A percentile compares a stretch with the other conserved stretches of the same genome.
Evolutionary conservation across 805 yeast species (phyloP).

Genomic region (Trichomonascus vanleenenianus): DNA sequence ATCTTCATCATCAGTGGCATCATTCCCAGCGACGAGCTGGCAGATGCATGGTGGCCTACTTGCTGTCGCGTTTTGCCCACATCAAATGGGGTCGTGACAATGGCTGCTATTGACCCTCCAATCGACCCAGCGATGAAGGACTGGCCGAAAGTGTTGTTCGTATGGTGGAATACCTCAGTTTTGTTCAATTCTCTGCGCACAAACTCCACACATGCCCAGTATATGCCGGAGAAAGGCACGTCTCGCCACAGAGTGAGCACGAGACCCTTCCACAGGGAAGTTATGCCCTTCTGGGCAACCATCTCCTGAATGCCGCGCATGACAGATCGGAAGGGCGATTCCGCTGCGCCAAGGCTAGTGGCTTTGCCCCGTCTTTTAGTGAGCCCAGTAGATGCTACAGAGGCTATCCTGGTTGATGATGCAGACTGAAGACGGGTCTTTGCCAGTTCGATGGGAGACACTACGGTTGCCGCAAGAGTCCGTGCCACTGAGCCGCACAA

Average conservation of each 20-base stretch:
- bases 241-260: slow-evolving; percentile 92
- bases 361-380: too few relatives aligned
- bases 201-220: slow-evolving; percentile 83
- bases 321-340: slow-evolving; percentile 18
- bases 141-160: slow-evolving; percentile 26
- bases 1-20: slow-evolving; percentile 58
- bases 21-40: slow-evolving; percentile 40
- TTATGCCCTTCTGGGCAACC: slow-evolving; percentile 48
- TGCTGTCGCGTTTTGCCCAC: slow-evolving; percentile 94
- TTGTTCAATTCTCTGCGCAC: slow-evolving; percentile 28
- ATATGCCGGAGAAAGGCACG: slow-evolving; percentile 92
- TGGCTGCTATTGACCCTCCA: slow-evolving; percentile 79
- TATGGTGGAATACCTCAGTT: slow-evolving; percentile 13
- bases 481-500: slow-evolving; percentile 83
- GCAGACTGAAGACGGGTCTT: slow-evolving; percentile 83
- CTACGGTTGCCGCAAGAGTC: slow-evolving; percentile 69
- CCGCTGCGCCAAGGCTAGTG: slow-evolving; percentile 1
- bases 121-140: slow-evolving; percentile 71
- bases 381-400: neutral
- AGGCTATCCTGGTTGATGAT: slow-evolving; percentile 2
- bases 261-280: slow-evolving; percentile 73
- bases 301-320: slow-evolving; percentile 46
- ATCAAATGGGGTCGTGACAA: slow-evolving; percentile 89
- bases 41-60: slow-evolving; percentile 36
- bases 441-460: slow-evolving; percentile 81